Evolutionary conservation across 2,329 filamentous ascomycete species (phyloP).

Genomic region (Verruconis gallopava): DNA sequence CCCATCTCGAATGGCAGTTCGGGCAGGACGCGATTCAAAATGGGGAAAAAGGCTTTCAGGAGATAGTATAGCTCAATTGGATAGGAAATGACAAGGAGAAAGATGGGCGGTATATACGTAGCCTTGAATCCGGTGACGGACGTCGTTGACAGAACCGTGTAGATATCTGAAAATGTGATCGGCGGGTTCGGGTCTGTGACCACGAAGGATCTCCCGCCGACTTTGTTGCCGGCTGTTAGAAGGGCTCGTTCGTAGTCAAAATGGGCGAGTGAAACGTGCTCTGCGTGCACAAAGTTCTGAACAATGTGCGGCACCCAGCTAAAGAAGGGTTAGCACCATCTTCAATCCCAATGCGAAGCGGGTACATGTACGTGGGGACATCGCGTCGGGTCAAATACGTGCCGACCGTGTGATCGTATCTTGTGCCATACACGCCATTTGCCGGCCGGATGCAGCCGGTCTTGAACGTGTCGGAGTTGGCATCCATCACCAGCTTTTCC

Average conservation of each 20-base stretch:
- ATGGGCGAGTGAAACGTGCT: conserved; percentile 43
- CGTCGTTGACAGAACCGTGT: conserved; percentile 21
- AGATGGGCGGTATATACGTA: conserved; percentile 21
- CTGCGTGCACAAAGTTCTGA: conserved; percentile 38
- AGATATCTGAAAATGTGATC: conserved; percentile 29
- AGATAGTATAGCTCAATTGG: conserved; percentile 26
- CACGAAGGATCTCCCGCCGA: conserved; percentile 35
- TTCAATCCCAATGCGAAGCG: conserved; percentile 23
- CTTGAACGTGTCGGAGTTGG: conserved; percentile 32
- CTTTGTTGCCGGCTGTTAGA: conserved; percentile 23
- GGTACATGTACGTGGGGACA: conserved; percentile 9
- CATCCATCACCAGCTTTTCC: conserved; percentile 37
- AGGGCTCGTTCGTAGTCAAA: conserved; percentile 41
- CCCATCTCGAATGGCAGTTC: conserved; percentile 21
- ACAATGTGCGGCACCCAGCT: conserved; percentile 34
- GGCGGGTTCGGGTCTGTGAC: conserved; percentile 40
- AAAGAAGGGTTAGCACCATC: conserved; percentile 22
- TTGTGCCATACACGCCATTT: conserved; percentile 41
- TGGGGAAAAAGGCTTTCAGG: conserved; percentile 13
- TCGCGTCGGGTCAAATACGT: conserved; percentile 1
- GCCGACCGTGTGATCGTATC: conserved; percentile 23
- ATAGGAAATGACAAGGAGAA: conserved; percentile 28
- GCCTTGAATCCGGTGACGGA: conserved; percentile 22
- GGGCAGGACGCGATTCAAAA: conserved; percentile 16
- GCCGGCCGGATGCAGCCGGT: conserved; percentile 42